Evolutionary conservation across 495 filamentous ascomycete genomes (phyloP).

Genomic region (Friedmanniomyces simplex): DNA sequence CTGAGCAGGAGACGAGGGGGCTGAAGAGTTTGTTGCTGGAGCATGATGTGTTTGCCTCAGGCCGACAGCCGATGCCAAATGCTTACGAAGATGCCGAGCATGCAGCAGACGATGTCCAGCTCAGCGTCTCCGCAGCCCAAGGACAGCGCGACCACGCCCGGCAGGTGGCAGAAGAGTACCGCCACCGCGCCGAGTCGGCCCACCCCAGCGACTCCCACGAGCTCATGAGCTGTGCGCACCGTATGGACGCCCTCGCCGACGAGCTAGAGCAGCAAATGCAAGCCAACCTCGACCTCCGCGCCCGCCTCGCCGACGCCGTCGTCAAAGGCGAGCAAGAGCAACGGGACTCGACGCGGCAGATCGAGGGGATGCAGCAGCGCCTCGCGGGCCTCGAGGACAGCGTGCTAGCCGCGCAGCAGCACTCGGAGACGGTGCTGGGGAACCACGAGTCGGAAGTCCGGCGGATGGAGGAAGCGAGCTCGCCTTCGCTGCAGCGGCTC

Average conservation of each 20-base stretch:
- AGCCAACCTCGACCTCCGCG: constrained; percentile 60
- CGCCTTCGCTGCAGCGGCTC: constrained; percentile 63
- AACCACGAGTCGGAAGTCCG: constrained; percentile 80
- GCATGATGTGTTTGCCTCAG: constrained; percentile 69
- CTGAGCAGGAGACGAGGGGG: constrained; percentile 80
- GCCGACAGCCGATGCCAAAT: constrained; percentile 12
- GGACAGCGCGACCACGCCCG: constrained; percentile 62
- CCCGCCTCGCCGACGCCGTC: constrained; percentile 77
- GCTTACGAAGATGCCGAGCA: neutral
- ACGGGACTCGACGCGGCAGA: constrained; percentile 62
- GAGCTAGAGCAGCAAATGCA: constrained; percentile 71
- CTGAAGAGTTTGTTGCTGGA: constrained; percentile 72
- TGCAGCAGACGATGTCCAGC: neutral
- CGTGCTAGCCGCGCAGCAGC: constrained; percentile 70
- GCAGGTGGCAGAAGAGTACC: constrained; percentile 40
- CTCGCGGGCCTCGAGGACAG: constrained; percentile 76
- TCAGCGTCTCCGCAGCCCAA: constrained; percentile 48
- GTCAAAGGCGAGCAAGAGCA: constrained; percentile 79
- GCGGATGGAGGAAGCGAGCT: constrained; percentile 64
- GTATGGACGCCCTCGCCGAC: constrained; percentile 63
- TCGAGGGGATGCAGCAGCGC: constrained; percentile 68
- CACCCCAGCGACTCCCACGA: neutral
- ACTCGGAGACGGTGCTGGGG: constrained; percentile 71
- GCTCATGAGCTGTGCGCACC: constrained; percentile 56
- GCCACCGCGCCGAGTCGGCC: constrained; percentile 2